Percentiles rank a stretch among this genome's conserved stretches.
These are phyloP conservation scores for Nakaseomyces uthaithaninus DNA, from an alignment of 1,139 yeast species.

Conservation along the genomic window DNA sequence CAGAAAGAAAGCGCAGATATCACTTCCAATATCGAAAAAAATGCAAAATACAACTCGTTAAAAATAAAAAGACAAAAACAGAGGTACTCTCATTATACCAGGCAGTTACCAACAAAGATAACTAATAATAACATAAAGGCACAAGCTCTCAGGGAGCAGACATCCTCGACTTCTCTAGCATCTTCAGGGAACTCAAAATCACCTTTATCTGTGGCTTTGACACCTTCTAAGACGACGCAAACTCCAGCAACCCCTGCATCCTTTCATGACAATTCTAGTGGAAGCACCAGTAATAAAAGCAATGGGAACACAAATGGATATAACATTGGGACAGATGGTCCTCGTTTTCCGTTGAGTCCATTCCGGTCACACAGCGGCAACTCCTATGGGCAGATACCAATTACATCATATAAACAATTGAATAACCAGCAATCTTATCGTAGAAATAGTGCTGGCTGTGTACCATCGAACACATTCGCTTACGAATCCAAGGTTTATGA, in stretches of 20 bases:
- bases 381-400: slow-evolving; percentile 1
- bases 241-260: slow-evolving; percentile 22
- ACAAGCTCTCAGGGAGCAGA: slow-evolving; percentile 12
- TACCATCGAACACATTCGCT: slow-evolving; percentile 21
- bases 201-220: slow-evolving; percentile 14
- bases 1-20: not conserved
- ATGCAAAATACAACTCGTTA: slow-evolving; percentile 20
- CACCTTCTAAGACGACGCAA: slow-evolving; percentile 15
- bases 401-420: slow-evolving; percentile 2
- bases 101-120: slow-evolving; percentile 20
- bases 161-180: slow-evolving; percentile 10
- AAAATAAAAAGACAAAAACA: slow-evolving; percentile 30
- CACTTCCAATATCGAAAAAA: not conserved
- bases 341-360: slow-evolving; percentile 12
- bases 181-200: slow-evolving; percentile 6
- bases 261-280: slow-evolving; percentile 8
- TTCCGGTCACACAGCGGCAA: slow-evolving; percentile 6
- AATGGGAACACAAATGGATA: not conserved
- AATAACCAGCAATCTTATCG: slow-evolving; percentile 6
- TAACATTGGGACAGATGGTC: not conserved
- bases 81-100: slow-evolving; percentile 27
- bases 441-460: slow-evolving; percentile 6
- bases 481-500: slow-evolving; percentile 33
- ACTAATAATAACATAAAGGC: slow-evolving; percentile 9
- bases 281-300: slow-evolving; percentile 7